These are phyloP conservation scores for Bassia scoparia DNA, from an alignment of 148 eudicot species.

Conservation along the genomic window DNA sequence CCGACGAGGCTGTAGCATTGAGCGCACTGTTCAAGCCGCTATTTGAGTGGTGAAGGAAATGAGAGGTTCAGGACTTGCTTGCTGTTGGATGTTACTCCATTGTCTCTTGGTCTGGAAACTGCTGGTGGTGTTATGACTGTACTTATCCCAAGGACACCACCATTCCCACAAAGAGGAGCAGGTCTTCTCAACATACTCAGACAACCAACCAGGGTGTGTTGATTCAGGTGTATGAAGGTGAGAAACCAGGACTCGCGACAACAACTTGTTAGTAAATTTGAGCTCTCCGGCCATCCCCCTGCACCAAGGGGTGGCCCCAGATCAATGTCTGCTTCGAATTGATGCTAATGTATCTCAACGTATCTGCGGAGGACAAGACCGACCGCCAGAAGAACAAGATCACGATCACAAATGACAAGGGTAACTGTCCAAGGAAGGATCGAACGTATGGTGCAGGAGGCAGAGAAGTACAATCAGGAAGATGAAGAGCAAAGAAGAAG, in stretches of 20 bases:
- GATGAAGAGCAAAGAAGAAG: constrained; percentile 58
- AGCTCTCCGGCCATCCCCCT: constrained; percentile 48
- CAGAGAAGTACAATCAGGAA: constrained; percentile 49
- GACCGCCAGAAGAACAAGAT: constrained; percentile 54
- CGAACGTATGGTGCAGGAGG: constrained; percentile 59
- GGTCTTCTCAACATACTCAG: constrained; percentile 53
- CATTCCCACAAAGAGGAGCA: constrained; percentile 54
- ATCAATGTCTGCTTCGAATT: constrained; percentile 52
- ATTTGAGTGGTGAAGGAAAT: constrained; percentile 56
- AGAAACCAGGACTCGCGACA: constrained; percentile 44
- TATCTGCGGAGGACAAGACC: constrained; percentile 56
- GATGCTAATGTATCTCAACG: constrained; percentile 54
- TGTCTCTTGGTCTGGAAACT: constrained; percentile 50
- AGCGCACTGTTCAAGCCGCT: constrained; percentile 53
- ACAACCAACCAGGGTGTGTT: constrained; percentile 52
- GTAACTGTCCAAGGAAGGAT: constrained; percentile 48
- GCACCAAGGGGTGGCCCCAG: constrained; percentile 56
- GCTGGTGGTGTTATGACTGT: constrained; percentile 58
- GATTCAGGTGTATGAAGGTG: constrained; percentile 54
- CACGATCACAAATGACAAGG: constrained; percentile 57
- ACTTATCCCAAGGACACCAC: constrained; percentile 53
- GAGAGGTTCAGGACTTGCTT: constrained; percentile 49
- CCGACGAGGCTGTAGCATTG: constrained; percentile 54
- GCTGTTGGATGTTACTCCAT: constrained; percentile 49
- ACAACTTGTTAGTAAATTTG: constrained; percentile 49